phyloP scores from a whole-genome alignment of 169 alveolate species.

The Cyclospora cayetanensis region DNA sequence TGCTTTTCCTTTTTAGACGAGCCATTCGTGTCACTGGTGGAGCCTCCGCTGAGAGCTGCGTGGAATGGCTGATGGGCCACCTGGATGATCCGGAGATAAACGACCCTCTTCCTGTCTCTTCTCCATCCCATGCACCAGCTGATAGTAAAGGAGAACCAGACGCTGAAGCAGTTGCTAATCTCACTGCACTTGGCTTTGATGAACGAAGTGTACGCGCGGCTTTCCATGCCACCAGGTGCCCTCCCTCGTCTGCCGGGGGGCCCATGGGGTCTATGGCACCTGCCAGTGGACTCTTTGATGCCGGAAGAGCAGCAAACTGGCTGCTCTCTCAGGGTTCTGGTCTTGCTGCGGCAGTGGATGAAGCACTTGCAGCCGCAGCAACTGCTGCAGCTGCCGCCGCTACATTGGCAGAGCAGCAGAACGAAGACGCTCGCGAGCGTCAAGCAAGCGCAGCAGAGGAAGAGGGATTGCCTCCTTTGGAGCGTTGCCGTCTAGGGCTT shows the following conservation, averaged over 20 bases:
- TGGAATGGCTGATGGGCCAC: conserved; percentile 71
- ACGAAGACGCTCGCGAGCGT: conserved; percentile 14
- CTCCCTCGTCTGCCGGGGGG: neutral
- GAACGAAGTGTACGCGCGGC: conserved; percentile 51
- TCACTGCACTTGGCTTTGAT: conserved; percentile 37
- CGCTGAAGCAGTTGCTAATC: conserved; percentile 39
- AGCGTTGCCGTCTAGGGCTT: conserved; percentile 19
- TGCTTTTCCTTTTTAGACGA: conserved; percentile 12
- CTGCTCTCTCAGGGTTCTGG: conserved; percentile 45
- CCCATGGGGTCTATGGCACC: too few relatives aligned
- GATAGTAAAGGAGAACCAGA: conserved; percentile 7
- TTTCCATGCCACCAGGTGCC: conserved; percentile 11
- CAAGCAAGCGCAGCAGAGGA: conserved; percentile 17
- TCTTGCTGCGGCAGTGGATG: conserved; percentile 64
- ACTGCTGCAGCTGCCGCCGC: conserved; percentile 42
- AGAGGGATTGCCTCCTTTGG: conserved; percentile 17
- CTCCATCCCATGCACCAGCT: conserved; percentile 13
- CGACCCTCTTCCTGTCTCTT: conserved; percentile 28
- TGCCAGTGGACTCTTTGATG: neutral
- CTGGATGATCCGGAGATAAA: conserved; percentile 66
- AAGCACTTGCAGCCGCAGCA: conserved; percentile 36
- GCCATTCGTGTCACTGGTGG: conserved; percentile 64
- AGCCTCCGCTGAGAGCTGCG: conserved; percentile 59
- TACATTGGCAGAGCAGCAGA: neutral
- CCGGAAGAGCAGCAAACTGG: conserved; percentile 72